These are phyloP conservation scores for Mycena maculata DNA, from an alignment of 768 basidiomycete genomes.

Conservation along the genomic window DNA sequence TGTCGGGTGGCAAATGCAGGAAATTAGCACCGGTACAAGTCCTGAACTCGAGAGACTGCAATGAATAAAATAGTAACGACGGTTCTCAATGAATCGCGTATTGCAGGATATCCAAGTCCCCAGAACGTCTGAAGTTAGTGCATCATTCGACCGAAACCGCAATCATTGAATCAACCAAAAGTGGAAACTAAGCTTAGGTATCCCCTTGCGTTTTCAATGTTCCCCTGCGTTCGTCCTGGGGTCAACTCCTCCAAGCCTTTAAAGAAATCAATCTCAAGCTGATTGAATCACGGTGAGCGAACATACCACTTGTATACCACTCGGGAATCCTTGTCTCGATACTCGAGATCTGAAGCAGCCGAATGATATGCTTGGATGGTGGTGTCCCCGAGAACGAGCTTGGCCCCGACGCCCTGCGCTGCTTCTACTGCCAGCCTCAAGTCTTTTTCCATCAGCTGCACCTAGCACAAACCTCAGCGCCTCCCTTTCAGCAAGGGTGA, in stretches of 20 bases:
- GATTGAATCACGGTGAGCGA: too few relatives aligned
- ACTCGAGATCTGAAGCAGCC: slow-evolving; percentile 53
- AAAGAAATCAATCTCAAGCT: neutral
- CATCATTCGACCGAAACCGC: too few relatives aligned
- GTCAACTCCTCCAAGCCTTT: slow-evolving; percentile 18
- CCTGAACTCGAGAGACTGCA: too few relatives aligned
- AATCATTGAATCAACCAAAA: too few relatives aligned
- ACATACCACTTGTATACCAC: slow-evolving; percentile 56
- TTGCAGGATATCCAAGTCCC: too few relatives aligned
- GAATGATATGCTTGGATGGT: slow-evolving; percentile 52
- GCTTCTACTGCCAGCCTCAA: slow-evolving; percentile 53
- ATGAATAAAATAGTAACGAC: too few relatives aligned
- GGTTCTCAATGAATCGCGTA: too few relatives aligned
- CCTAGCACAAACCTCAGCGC: slow-evolving; percentile 35
- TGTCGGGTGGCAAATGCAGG: too few relatives aligned
- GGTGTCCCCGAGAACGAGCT: slow-evolving; percentile 52
- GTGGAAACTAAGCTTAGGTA: too few relatives aligned
- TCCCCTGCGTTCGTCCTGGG: neutral
- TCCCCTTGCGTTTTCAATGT: too few relatives aligned
- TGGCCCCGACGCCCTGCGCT: slow-evolving; percentile 51
- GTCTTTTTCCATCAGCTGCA: slow-evolving; percentile 61
- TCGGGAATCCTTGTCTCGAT: slow-evolving; percentile 52
- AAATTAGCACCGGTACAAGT: too few relatives aligned
- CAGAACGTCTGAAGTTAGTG: too few relatives aligned
- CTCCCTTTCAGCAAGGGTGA: neutral